Base-by-base conservation (phyloP, 148 eudicot genomes). In the Vaccinium vitisidaea region DNA sequence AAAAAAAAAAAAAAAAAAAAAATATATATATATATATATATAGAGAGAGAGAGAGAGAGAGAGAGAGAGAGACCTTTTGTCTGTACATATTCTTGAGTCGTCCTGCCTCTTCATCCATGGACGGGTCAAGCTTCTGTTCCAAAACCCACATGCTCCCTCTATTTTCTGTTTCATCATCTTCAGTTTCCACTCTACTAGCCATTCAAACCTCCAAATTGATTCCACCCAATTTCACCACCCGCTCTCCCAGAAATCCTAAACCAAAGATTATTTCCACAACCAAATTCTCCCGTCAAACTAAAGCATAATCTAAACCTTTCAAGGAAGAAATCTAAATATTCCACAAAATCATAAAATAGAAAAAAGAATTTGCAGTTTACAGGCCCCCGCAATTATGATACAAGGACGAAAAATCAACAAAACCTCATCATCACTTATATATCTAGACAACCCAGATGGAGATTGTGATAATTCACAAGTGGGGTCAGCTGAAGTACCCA, bases 61-160 rank as follows among this genome's bases (percentile, higher is more conserved):
- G 36, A 30, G 48, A 48, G 79, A 69, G 23, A 21, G n/a, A 27
- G 25, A 92, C 99, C 98, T 97, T 95, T 90, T 95, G 95, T 89
- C 92, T 87, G 76, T 93, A 91, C 87, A 91, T 92, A 82, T 88
- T 94, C 86, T 81, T 93, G 73, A 97, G 90, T 85, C 89, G 94
- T 83, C 93, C 99, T 81, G 98, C 98, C 85, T 95, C 98, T 87
- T 94, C 98, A 88, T 95, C 98, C 98, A 94, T 93, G 81, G 95
- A 92, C 86, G 94, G 98, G 85, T 95, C 98, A 85, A 97, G 94
- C 90, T 88, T 95, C 87, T 93, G 98, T 39, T 94, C 98, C 93
- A 97, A 91, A 86, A 59, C 98, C 98, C 98, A 97, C 95, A 95
- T 94, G 85, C 96, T 88, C 30, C 98, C 98, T 86, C 82, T 91